Evolutionary conservation across 2,329 filamentous ascomycete species (phyloP).

Genomic region (Coniochaeta sp.): DNA sequence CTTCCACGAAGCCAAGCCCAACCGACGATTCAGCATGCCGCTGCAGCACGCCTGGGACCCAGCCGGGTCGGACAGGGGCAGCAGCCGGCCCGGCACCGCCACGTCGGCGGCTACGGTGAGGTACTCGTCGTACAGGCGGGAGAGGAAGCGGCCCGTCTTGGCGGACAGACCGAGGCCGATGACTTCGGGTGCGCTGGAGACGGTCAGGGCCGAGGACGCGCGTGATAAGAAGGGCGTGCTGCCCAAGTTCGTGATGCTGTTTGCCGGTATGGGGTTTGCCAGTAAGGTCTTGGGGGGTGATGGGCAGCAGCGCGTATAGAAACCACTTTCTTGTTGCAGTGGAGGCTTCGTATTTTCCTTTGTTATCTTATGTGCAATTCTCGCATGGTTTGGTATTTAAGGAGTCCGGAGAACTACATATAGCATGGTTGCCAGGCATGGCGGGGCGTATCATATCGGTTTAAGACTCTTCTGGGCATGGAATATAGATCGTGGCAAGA

Average conservation of each 20-base stretch:
- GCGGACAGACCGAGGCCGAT: background rate
- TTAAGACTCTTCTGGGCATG: background rate
- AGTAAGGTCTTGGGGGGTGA: background rate
- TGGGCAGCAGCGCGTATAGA: background rate
- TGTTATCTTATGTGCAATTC: background rate
- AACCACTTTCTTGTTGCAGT: background rate
- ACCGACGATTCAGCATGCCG: conserved; percentile 14
- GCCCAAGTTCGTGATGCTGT: conserved; percentile 19
- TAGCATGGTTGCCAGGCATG: background rate
- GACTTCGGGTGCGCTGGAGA: background rate
- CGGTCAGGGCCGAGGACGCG: background rate
- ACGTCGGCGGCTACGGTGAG: background rate
- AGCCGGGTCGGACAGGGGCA: background rate
- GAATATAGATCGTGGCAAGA: background rate
- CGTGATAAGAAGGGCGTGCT: conserved; percentile 8
- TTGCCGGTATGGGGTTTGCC: conserved; percentile 19
- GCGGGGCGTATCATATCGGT: too few relatives aligned
- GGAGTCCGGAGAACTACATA: background rate
- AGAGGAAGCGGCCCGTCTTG: background rate
- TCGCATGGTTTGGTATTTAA: background rate
- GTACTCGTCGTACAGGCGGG: background rate
- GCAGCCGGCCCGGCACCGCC: background rate
- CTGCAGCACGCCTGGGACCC: conserved; percentile 5
- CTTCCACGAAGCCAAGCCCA: conserved; percentile 17
- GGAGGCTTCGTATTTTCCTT: background rate